These are phyloP conservation scores for Neobulgaria alba DNA, from an alignment of 2,329 filamentous ascomycete species.

Conservation along the genomic window DNA sequence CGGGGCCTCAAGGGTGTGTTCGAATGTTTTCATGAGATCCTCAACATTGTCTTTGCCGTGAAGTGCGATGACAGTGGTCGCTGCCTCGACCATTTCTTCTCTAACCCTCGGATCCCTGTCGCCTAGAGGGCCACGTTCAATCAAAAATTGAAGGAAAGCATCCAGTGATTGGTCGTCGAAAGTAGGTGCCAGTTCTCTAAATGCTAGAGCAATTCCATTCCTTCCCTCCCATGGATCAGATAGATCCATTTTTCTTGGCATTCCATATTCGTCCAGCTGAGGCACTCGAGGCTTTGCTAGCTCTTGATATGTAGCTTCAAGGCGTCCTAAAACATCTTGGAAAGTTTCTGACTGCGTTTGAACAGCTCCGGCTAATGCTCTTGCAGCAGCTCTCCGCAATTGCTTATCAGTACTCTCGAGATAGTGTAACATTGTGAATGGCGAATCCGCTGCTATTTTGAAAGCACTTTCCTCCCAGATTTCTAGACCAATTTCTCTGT, in stretches of 20 bases:
- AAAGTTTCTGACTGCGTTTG: conserved; percentile 51
- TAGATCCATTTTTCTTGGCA: conserved; percentile 82
- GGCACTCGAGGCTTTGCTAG: conserved; percentile 76
- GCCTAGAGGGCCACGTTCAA: conserved; percentile 77
- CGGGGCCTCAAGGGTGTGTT: conserved; percentile 75
- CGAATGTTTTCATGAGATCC: conserved; percentile 84
- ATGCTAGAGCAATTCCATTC: conserved; percentile 80
- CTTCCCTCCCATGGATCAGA: conserved; percentile 86
- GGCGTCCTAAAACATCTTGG: conserved; percentile 49
- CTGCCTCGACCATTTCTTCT: conserved; percentile 85
- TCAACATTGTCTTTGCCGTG: conserved; percentile 80
- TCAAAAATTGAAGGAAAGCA: conserved; percentile 74
- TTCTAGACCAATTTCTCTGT: conserved; percentile 69
- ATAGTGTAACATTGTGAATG: conserved; percentile 65
- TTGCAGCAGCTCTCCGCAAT: conserved; percentile 73
- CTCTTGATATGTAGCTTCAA: conserved; percentile 66
- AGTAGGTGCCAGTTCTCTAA: conserved; percentile 67
- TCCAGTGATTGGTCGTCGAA: conserved; percentile 65
- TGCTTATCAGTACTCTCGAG: conserved; percentile 72
- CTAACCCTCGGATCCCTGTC: conserved; percentile 72
- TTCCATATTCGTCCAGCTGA: conserved; percentile 85
- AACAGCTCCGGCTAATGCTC: conserved; percentile 69
- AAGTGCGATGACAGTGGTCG: conserved; percentile 68
- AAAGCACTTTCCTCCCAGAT: conserved; percentile 96
- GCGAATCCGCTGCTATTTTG: conserved; percentile 55